phyloP scores from a whole-genome alignment of 805 yeast species.

The Candida alai region DNA sequence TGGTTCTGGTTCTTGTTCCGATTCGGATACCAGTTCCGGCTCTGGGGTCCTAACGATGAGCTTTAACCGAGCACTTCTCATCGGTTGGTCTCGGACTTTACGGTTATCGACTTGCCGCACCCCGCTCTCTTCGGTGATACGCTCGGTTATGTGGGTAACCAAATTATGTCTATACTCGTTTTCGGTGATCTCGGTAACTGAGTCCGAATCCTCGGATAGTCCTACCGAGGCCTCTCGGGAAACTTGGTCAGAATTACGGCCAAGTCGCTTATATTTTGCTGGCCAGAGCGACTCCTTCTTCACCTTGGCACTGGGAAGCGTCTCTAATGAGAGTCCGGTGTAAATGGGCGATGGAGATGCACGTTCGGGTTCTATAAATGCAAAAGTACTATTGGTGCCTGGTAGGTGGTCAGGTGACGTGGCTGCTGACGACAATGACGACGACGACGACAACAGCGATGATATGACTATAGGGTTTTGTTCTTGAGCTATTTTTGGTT shows the following conservation, averaged over 20 bases:
- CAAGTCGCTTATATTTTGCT: constrained; percentile 19
- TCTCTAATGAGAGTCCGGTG: constrained; percentile 71
- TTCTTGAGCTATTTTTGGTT: no score
- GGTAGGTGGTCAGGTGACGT: no score
- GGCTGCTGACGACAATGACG: no score
- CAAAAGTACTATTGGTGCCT: no score
- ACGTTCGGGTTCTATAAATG: constrained; percentile 56
- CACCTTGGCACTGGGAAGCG: constrained; percentile 59
- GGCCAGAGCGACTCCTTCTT: constrained; percentile 57
- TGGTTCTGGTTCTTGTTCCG: no score
- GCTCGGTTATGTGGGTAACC: constrained; percentile 13
- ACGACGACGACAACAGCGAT: no score
- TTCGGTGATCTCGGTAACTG: constrained; percentile 1
- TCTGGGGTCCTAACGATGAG: constrained; percentile 7
- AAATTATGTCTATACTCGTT: constrained; percentile 12
- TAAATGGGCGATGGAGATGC: constrained; percentile 54
- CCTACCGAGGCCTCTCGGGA: constrained; percentile 5
- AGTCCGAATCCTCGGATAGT: neutral
- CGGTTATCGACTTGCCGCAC: constrained; percentile 13
- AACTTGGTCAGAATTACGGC: no score
- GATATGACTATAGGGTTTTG: no score
- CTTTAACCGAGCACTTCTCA: constrained; percentile 5
- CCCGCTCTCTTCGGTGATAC: constrained; percentile 15
- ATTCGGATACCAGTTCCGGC: neutral
- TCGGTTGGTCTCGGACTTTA: constrained; percentile 3